Evolutionary conservation across 257 asterid genomes (phyloP), one percentile per base, ranked within the genome.

Genomic region (Capsicum rhomboideum): DNA sequence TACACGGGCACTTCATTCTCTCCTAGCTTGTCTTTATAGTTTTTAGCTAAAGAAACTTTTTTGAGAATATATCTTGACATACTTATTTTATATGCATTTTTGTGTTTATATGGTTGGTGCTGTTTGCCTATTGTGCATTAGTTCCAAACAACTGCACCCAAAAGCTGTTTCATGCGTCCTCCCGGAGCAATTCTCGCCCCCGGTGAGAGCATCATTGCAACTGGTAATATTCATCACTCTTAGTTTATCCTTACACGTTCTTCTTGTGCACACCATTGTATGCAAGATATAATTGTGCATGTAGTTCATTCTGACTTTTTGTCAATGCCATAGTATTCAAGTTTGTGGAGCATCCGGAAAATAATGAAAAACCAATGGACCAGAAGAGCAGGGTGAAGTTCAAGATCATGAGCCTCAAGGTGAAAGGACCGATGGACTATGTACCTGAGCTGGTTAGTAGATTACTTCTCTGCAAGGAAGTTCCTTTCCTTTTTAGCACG

Each of bases 61-160:
- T 68, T 63, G 71, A 59, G 18, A 82, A 63, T 85, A 34, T 77
- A 49, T 53, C 56, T 40, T 53, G 55, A 59, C 40, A 66, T 46
- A 29, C 28, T n/a, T 77, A 64, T 54, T 52, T 71, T 80, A 46
- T 37, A 50, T 52, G 68, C 49, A 16, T 31, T 23, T 7, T 59
- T 79, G 63, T 44, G 50, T 78, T 89, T 85, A 82, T 74, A 37
- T 82, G 82, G 83, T 37, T 54, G 64, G 23, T 82, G n/a, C 29
- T 88, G 81, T 82, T 85, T 83, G 58, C 83, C 31, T 69, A 31
- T 85, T 81, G 64, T 90, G 78, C 83, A 80, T 54, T 78, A 93
- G 98, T 97, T 97, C 88, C 99, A 95, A 97, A 97, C 98, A 72
- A 95, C 98, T 83, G 95, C 93, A 78, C 99, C 99, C 37, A 97